Conservation (phyloP, 169 alveolate genomes). For the Plasmodium ovale region DNA sequence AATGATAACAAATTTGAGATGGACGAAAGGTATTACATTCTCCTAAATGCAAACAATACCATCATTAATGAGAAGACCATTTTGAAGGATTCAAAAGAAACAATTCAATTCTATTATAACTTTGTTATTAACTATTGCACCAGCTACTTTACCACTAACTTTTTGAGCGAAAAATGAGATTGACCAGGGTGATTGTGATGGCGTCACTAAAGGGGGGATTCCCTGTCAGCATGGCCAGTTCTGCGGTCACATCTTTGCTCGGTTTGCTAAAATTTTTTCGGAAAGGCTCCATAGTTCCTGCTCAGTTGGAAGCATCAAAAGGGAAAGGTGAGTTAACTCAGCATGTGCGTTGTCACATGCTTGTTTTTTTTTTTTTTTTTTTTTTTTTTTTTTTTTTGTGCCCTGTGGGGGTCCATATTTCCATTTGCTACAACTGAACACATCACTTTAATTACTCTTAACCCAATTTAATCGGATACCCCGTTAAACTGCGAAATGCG, state of each 20-base stretch:
- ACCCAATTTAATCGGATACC: no score
- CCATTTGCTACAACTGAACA: no score
- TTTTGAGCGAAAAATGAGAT: background rate
- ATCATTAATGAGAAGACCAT: conserved; percentile 9
- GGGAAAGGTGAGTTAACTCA: background rate
- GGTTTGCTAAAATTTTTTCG: conserved; percentile 22
- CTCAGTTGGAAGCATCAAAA: background rate
- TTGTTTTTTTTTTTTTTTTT: conserved; percentile 10
- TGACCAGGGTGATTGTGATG: background rate
- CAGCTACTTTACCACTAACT: conserved; percentile 18
- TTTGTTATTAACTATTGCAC: conserved; percentile 22
- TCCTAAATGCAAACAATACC: conserved; percentile 33
- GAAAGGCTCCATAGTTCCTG: conserved; percentile 62
- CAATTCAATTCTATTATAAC: conserved; percentile 57
- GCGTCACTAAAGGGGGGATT: background rate
- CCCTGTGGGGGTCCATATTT: no score
- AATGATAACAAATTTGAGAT: conserved; percentile 23
- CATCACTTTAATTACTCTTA: no score
- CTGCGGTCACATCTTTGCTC: background rate
- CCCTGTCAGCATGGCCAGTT: background rate
- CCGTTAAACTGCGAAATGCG: no score
- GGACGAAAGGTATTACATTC: conserved; percentile 54
- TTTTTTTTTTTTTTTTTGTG: background rate
- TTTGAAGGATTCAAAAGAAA: conserved; percentile 29
- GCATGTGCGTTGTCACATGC: background rate